These are phyloP conservation scores for Fusarium goolgardi DNA, from an alignment of 2,329 filamentous ascomycete genomes.

Conservation along the genomic window DNA sequence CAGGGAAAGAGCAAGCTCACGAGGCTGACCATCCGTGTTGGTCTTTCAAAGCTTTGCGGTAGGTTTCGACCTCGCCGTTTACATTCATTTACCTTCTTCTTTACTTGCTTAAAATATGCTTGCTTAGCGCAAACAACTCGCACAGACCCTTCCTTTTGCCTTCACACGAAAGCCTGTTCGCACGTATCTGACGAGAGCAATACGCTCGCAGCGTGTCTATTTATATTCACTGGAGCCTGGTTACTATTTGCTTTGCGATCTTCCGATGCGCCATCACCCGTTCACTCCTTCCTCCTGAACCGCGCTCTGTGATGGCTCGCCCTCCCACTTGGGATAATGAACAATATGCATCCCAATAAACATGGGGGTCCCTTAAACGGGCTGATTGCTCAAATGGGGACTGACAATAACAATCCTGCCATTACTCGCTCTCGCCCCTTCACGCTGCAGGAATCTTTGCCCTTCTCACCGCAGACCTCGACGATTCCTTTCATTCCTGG, in stretches of 20 bases:
- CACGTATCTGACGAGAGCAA: not conserved
- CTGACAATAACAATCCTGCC: conserved; percentile 40
- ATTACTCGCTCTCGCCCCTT: conserved; percentile 61
- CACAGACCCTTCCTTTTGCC: not conserved
- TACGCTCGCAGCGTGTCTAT: conserved; percentile 18
- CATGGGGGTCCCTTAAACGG: conserved; percentile 53
- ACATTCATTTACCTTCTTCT: conserved; percentile 15
- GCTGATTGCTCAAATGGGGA: conserved; percentile 42
- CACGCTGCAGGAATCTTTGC: conserved; percentile 78
- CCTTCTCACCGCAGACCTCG: conserved; percentile 85
- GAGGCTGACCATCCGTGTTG: conserved; percentile 41
- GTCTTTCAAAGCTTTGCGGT: conserved; percentile 27
- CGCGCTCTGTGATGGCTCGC: conserved; percentile 49
- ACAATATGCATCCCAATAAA: conserved; percentile 48
- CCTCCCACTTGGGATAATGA: conserved; percentile 48
- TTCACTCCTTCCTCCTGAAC: conserved; percentile 48
- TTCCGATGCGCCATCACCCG: conserved; percentile 46
- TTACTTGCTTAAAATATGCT: conserved; percentile 33
- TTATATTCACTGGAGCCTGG: conserved; percentile 10
- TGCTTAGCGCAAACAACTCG: conserved; percentile 40
- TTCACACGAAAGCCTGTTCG: conserved; percentile 1
- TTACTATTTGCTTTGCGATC: conserved; percentile 20
- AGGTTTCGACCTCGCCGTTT: conserved; percentile 36
- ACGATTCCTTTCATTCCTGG: conserved; percentile 82
- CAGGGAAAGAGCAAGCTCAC: conserved; percentile 40